Evolutionary conservation across 805 yeast species (phyloP), one percentile per base, ranked within the genome.

Genomic region (Starmerella vitae): DNA sequence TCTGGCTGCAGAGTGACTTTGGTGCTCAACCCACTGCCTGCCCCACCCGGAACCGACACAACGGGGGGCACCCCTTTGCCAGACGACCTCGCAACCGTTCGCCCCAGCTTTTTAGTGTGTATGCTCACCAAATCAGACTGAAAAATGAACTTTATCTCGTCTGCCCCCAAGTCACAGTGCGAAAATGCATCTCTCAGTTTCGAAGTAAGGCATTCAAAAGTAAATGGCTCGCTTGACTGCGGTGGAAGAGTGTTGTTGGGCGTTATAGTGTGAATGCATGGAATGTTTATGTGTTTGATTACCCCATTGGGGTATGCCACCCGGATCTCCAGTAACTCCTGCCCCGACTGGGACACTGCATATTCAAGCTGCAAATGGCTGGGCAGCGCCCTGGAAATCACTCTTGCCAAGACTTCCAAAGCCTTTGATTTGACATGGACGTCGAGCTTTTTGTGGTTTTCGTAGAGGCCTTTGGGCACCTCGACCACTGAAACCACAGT

Each of bases 121-220:
- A 44, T 36, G 19, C 34, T 43, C 27, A 47, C 43, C 20, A 34
- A 30, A 19, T 31, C 34, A 4, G 36, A 28, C 13, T 41, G 43
- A 31, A 49, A 37, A 19, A 29, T 26, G 18, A 49, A 34, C 25
- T 44, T 44, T n/a, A 44, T 39, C 36, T 46, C 48, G 20, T 49
- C 53, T 9, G 53, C 53, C 5, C 41, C 36, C n/a, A 38, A 14
- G 33, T 43, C 47, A 20, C 45, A 45, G 13, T 47, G 38, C n/a
- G 47, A 42, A 18, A 43, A 38, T 24, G 49, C 49, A 17, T 34
- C 44, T 22, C 37, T 22, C 19, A 46, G 44, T 21, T 36, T 30
- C 9, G 42, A 33, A 12, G 49, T 45, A n/a, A 37, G 20, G 38
- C 48, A 46, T 17, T 39, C 41, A 19, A 46, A 41, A 20, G 47